Conservation (phyloP, 1,284 basidiomycete genomes). For the Fomitiporia mediterranea region DNA sequence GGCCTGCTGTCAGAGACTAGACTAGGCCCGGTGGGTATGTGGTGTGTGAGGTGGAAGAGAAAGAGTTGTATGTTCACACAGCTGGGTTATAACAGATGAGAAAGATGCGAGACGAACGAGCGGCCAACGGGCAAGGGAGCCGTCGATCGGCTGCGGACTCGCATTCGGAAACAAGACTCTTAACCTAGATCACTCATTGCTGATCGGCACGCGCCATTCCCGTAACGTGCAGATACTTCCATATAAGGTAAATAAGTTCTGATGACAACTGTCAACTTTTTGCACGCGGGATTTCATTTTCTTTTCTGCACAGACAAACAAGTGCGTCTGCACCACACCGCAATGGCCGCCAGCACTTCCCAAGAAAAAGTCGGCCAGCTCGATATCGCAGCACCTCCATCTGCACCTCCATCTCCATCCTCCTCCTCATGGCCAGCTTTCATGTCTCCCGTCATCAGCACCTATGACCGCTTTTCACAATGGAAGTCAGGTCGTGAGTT, state of each 20-base stretch:
- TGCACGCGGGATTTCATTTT: neutral
- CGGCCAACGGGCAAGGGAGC: too few relatives aligned
- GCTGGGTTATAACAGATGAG: constrained; percentile 1
- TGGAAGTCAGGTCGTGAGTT: constrained; percentile 81
- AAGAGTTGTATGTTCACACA: neutral
- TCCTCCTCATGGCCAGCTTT: constrained; percentile 33
- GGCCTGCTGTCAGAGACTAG: constrained; percentile 6
- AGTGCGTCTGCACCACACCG: constrained; percentile 6
- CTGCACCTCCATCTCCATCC: constrained; percentile 17
- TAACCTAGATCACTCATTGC: too few relatives aligned
- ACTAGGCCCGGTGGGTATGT: neutral
- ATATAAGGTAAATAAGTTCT: neutral
- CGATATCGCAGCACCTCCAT: constrained; percentile 7
- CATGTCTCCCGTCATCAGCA: constrained; percentile 63
- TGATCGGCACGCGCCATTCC: neutral
- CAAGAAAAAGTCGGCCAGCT: constrained; percentile 11
- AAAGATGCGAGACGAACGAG: neutral
- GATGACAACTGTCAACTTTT: neutral
- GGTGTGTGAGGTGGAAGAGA: neutral
- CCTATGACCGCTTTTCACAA: constrained; percentile 67
- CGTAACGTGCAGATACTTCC: neutral
- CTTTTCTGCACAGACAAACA: neutral
- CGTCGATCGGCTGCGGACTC: too few relatives aligned
- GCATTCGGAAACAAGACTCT: too few relatives aligned
- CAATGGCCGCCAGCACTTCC: constrained; percentile 20